Evolutionary conservation across 2,329 filamentous ascomycete species (phyloP).

Genomic region (Thelonectria rubi): DNA sequence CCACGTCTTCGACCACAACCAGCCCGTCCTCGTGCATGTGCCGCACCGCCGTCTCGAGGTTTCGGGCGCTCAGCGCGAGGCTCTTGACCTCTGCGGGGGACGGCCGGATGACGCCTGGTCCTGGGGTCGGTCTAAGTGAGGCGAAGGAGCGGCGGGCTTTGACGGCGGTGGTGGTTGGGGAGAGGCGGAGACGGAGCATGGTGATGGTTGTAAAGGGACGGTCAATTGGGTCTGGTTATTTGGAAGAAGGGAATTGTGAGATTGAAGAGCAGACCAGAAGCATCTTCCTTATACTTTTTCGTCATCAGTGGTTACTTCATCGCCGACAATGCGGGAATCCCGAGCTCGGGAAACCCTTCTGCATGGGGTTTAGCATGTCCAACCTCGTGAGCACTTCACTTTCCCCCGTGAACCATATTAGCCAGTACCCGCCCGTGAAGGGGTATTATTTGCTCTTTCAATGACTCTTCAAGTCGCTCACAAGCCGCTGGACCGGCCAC

Average conservation of each 20-base stretch:
- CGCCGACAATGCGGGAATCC: slow-evolving; percentile 26
- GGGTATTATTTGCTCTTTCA: slow-evolving; percentile 36
- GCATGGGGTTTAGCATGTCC: background rate
- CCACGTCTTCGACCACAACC: slow-evolving; percentile 63
- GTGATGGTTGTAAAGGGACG: background rate
- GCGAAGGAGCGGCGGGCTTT: slow-evolving; percentile 23
- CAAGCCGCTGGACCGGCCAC: slow-evolving; percentile 51
- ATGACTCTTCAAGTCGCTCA: slow-evolving; percentile 41
- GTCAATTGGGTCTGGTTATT: no score
- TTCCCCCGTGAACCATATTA: background rate
- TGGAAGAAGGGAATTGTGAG: background rate
- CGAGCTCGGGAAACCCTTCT: slow-evolving; percentile 42
- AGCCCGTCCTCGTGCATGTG: slow-evolving; percentile 63
- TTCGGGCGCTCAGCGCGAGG: slow-evolving; percentile 54
- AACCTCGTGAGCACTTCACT: background rate
- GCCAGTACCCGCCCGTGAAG: background rate
- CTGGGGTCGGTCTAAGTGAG: slow-evolving; percentile 9
- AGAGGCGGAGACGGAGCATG: slow-evolving; percentile 22
- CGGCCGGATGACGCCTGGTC: slow-evolving; percentile 43
- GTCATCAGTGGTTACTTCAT: background rate
- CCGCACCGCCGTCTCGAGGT: slow-evolving; percentile 64
- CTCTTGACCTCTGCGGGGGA: slow-evolving; percentile 53
- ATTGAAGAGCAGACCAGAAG: background rate
- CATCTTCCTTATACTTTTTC: slow-evolving; percentile 31
- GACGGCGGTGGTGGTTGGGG: slow-evolving; percentile 15